Conservation (phyloP, 495 filamentous ascomycete genomes). For the Pseudoneurospora amorphoporcata region DNA sequence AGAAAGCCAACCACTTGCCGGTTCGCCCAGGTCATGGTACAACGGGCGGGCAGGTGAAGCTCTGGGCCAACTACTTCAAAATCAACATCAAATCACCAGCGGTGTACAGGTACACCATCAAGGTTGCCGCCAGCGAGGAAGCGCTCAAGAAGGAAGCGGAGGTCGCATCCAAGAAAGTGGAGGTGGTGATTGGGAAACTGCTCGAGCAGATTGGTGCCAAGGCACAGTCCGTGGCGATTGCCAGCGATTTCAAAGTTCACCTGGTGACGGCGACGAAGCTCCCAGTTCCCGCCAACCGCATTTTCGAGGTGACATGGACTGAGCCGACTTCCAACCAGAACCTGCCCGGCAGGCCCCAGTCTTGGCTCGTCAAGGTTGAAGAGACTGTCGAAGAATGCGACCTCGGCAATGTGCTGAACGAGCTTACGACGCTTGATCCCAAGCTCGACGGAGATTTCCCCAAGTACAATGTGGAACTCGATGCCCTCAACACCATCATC, state of each 20-base stretch:
- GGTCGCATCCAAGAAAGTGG: constrained; percentile 39
- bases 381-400: constrained; percentile 24
- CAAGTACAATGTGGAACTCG: constrained; percentile 28
- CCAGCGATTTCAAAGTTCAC: constrained; percentile 49
- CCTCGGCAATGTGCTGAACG: constrained; percentile 40
- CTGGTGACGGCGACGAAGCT: constrained; percentile 36
- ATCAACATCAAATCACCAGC: constrained; percentile 29
- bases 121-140: constrained; percentile 22
- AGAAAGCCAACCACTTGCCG: constrained; percentile 20
- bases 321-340: constrained; percentile 31
- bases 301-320: constrained; percentile 30
- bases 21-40: constrained; percentile 52
- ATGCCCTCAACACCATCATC: constrained; percentile 41
- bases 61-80: constrained; percentile 59
- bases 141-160: constrained; percentile 22
- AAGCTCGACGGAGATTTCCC: constrained; percentile 30
- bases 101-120: constrained; percentile 30
- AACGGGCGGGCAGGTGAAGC: constrained; percentile 34
- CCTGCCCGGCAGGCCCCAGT: constrained; percentile 11
- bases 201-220: constrained; percentile 16
- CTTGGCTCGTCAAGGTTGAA: constrained; percentile 34
- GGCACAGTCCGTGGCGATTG: constrained; percentile 18
- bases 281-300: constrained; percentile 17
- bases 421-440: constrained; percentile 37
- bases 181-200: constrained; percentile 33